Base-by-base conservation (phyloP, 768 basidiomycete species). In the Amanita jacksonii region DNA sequence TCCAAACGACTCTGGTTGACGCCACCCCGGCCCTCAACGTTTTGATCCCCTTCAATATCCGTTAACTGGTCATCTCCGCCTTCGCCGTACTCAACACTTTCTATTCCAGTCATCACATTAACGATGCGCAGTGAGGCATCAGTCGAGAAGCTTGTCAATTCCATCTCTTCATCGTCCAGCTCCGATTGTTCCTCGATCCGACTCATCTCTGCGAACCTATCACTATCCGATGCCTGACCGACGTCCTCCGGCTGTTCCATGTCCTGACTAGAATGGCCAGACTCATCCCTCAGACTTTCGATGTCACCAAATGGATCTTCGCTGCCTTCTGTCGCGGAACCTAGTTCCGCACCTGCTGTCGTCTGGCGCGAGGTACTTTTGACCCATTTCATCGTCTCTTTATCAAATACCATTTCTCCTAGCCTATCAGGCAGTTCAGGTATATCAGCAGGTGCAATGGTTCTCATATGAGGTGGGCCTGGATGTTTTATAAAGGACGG, bases 231-330 rank as follows among this genome's bases (percentile, higher is more conserved):
- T 49, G 12, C 41, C 49, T 43, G 47, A 25, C 27, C 20, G 48
- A 22, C 39, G 43, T 31, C 47, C 41, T 39, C 46, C 23, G 42
- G 36, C 43, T 42, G 47, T 28, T 44, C 47, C 27, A 41, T 49
- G 24, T 52, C 46, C 22, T 42, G 45, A 31, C 49, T 62, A 15
- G 31, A 23, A 13, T 10, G 18, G 4, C 41, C 31, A 18, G 74
- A 70, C 45, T 84, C 84, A 44, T 85, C 83, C 25, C 74, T 67
- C 53, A 92, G 58, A 53, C 89, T 91, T 57, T 94, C 92, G 43
- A 97, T 84, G 53, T 92, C 92, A 24, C 77, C 76, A 62, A 97
- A 97, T 6, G 89, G 86, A 65, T 97, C 93, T 52, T 89, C 87
- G 49, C 85, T 86, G 33, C 73, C 69, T 32, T 73, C 64, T 22